Evolutionary conservation across 768 basidiomycete genomes (phyloP), one percentile per base, ranked within the genome.

Genomic region (Candolleomyces efflorescens): DNA sequence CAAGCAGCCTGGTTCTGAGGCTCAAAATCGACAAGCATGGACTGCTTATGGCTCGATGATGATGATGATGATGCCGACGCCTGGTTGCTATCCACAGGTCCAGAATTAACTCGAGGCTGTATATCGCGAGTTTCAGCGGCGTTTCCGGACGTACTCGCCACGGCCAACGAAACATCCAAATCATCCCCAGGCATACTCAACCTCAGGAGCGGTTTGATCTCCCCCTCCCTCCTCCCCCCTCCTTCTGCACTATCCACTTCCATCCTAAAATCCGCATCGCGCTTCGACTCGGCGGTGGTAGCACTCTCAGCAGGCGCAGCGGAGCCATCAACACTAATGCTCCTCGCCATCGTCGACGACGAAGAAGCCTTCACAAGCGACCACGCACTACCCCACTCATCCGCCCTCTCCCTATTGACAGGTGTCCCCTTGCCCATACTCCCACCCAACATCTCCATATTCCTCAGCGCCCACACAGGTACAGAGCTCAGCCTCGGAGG

Each of bases 371-470:
- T 26, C 5, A 5, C 32, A 32, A 5, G 6, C 43, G 60, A 39
- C 61, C 56, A 48, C 43, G 62, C 66, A 37, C 46, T 54, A 11
- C 62, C 67, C 73, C 73, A 75, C 62, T 64, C 55, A 51, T 55
- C 64, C 47, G 63, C 66, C 39, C 73, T 46, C 1, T 24, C 59
- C 38, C 67, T 60, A 59, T 75, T 68, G 1, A 69, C 65, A n/a
- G 73, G 73, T 45, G 73, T 75, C 12, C 73, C 72, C 26, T 66
- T 55, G 23, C 73, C 71, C n/a, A 71, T 64, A n/a, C 68, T 51
- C 38, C 60, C 69, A 6, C 53, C 54, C 22, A 69, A 69, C 46
- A 69, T 58, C 60, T 73, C 71, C 15, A 64, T 59, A 27, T 66
- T 61, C 18, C 67, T 59, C 52, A 75, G 52, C 41, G 62, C 62